These are phyloP conservation scores for Colletotrichum sp. DNA, from an alignment of 2,329 filamentous ascomycete genomes.

Conservation along the genomic window DNA sequence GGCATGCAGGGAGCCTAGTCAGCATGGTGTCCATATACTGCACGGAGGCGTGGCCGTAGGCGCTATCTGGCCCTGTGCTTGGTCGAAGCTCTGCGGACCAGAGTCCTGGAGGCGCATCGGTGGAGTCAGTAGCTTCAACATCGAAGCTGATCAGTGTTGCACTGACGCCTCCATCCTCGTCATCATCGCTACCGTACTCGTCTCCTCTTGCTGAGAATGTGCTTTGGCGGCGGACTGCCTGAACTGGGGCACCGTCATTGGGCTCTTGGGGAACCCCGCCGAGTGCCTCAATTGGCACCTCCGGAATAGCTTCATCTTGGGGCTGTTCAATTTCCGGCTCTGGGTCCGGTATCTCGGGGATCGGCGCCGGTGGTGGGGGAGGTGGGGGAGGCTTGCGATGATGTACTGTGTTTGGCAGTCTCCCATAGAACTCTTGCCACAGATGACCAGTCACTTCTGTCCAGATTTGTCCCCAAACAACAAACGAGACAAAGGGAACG, in stretches of 20 bases:
- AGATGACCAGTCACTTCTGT: slow-evolving; percentile 39
- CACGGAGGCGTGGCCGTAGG: slow-evolving; percentile 28
- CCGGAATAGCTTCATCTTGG: background rate
- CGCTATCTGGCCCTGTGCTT: slow-evolving; percentile 41
- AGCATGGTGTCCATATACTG: slow-evolving; percentile 53
- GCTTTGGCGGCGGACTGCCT: slow-evolving; percentile 46
- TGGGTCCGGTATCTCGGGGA: background rate
- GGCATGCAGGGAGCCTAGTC: slow-evolving; percentile 51
- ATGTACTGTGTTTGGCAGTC: slow-evolving; percentile 44
- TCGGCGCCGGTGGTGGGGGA: slow-evolving; percentile 23
- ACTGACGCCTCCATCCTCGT: slow-evolving; percentile 59
- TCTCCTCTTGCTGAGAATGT: slow-evolving; percentile 53
- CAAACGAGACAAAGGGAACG: slow-evolving; percentile 53
- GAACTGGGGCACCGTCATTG: slow-evolving; percentile 28
- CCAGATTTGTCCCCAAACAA: slow-evolving; percentile 44
- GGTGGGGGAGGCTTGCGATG: slow-evolving; percentile 26
- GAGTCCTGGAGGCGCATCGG: slow-evolving; percentile 53
- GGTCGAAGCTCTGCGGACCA: slow-evolving; percentile 66
- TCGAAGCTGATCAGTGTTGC: slow-evolving; percentile 67
- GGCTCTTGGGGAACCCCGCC: background rate
- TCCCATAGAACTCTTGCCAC: slow-evolving; percentile 42
- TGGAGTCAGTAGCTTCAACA: slow-evolving; percentile 61
- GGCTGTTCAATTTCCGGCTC: background rate
- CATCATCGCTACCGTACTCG: slow-evolving; percentile 61
- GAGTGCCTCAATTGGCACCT: background rate